Conservation (phyloP, 2,329 filamentous ascomycete genomes). For the Verticillium albo-atrum region DNA sequence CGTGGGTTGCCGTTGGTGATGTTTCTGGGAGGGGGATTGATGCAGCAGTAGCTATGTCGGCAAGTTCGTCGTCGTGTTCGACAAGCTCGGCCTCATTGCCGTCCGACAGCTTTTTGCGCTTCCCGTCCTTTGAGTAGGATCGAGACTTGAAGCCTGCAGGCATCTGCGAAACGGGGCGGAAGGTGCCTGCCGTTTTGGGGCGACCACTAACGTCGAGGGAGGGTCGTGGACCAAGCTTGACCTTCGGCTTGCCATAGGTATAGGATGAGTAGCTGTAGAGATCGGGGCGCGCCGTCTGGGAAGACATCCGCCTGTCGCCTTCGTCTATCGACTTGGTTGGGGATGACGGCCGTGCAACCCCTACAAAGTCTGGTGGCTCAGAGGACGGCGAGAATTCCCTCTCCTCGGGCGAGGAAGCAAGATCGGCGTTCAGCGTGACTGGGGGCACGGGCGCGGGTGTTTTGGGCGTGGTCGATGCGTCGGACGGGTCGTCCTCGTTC, state of each 20-base stretch:
- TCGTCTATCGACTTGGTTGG: conserved; percentile 40
- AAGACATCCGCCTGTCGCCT: conserved; percentile 39
- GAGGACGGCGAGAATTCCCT: conserved; percentile 44
- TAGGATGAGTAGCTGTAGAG: conserved; percentile 45
- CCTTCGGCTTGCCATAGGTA: conserved; percentile 64
- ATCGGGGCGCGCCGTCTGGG: conserved; percentile 48
- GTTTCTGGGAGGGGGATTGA: conserved; percentile 14
- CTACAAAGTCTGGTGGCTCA: conserved; percentile 49
- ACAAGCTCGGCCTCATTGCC: conserved; percentile 23
- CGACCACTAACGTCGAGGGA: conserved; percentile 61
- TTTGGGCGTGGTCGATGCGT: conserved; percentile 14
- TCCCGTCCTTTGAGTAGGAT: conserved; percentile 51
- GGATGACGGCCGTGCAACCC: conserved; percentile 38
- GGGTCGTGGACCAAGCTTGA: conserved; percentile 84
- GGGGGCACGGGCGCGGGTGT: conserved; percentile 26
- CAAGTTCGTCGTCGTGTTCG: conserved; percentile 21
- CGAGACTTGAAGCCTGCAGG: conserved; percentile 71
- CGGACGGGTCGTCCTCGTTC: conserved; percentile 17
- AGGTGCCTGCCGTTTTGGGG: conserved; percentile 51
- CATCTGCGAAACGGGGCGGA: conserved; percentile 71
- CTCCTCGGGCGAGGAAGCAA: conserved; percentile 45
- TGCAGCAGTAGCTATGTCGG: conserved; percentile 21
- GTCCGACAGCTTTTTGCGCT: conserved; percentile 36
- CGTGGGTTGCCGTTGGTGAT: conserved; percentile 8
- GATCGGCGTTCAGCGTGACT: conserved; percentile 46